Percentiles rank a stretch among this genome's conserved stretches.
phyloP scores from a whole-genome alignment of 1,284 basidiomycete species.

The Laetiporus sulphureus region DNA sequence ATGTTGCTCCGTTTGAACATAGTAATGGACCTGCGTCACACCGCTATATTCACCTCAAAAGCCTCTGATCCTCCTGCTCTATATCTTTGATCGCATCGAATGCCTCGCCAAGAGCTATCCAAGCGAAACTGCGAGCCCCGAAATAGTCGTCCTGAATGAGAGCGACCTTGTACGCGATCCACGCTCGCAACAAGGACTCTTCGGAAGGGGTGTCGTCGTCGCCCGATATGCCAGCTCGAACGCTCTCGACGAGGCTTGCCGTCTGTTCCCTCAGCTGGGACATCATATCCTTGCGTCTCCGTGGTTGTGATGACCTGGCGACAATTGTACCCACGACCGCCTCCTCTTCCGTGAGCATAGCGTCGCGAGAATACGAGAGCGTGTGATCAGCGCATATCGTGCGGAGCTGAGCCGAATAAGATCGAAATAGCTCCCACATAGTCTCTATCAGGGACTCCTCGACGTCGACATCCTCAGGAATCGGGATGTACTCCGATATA shows the following conservation, averaged over 20 bases:
- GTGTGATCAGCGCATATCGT: slow-evolving; percentile 42
- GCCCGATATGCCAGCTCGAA: slow-evolving; percentile 41
- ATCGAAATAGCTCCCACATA: slow-evolving; percentile 33
- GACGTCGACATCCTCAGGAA: slow-evolving; percentile 11
- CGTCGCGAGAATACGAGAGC: slow-evolving; percentile 34
- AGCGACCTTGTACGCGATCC: slow-evolving; percentile 46
- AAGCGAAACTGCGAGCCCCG: slow-evolving; percentile 54
- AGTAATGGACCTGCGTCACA: too few species aligned
- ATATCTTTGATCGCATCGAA: slow-evolving; percentile 37
- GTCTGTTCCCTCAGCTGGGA: slow-evolving; percentile 48
- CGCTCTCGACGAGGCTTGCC: slow-evolving; percentile 38
- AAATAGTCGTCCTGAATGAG: slow-evolving; percentile 33
- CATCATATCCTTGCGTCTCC: slow-evolving; percentile 45
- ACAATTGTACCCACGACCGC: slow-evolving; percentile 56
- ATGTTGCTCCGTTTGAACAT: too few species aligned
- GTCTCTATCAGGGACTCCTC: slow-evolving; percentile 16
- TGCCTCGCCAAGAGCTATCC: slow-evolving; percentile 48
- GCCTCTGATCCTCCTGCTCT: slow-evolving; percentile 22
- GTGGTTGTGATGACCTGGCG: slow-evolving; percentile 50
- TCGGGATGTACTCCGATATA: slow-evolving; percentile 21
- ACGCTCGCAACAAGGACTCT: slow-evolving; percentile 37
- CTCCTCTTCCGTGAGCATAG: slow-evolving; percentile 53
- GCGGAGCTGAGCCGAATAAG: slow-evolving; percentile 42
- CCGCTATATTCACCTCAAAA: too few species aligned
- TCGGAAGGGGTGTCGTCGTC: slow-evolving; percentile 34